These are phyloP conservation scores for Diplodia corticola DNA, from an alignment of 2,329 filamentous ascomycete species.

Conservation along the genomic window DNA sequence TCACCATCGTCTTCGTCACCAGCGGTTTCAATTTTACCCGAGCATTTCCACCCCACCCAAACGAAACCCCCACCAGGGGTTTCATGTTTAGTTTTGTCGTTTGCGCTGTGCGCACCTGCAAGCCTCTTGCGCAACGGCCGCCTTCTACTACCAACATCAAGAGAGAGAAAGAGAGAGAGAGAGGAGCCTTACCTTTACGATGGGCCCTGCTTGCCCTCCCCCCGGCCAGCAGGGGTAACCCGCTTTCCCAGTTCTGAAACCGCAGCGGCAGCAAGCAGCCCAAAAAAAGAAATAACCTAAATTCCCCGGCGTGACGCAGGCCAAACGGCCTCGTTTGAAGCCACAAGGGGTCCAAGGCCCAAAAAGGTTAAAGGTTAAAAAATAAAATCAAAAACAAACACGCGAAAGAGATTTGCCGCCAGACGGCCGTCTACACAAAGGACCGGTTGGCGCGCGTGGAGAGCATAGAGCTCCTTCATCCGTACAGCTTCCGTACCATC, in stretches of 20 bases:
- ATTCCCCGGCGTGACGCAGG: constrained; percentile 17
- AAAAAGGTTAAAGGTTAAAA: too few species aligned
- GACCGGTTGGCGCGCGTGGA: not conserved
- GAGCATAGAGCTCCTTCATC: not conserved
- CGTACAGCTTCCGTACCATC: not conserved
- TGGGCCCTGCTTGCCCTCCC: not conserved
- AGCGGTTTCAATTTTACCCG: not conserved
- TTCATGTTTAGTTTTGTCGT: not conserved
- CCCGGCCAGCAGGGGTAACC: not conserved
- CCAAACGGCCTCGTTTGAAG: constrained; percentile 11
- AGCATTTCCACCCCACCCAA: not conserved
- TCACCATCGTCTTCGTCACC: not conserved
- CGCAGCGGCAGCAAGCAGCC: constrained; percentile 2
- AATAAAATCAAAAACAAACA: not conserved
- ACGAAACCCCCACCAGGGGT: not conserved
- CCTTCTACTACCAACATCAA: not conserved
- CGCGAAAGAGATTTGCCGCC: not conserved
- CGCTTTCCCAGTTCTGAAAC: constrained; percentile 3
- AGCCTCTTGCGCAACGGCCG: constrained; percentile 15
- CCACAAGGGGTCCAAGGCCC: not conserved
- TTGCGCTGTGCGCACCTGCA: not conserved
- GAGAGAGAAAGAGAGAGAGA: too few species aligned
- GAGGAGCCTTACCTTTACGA: not conserved
- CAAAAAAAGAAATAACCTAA: not conserved
- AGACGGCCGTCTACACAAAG: not conserved